Evolutionary conservation across 208 protist genomes (phyloP).

Genomic region (Trypanosomatidae sp.): DNA sequence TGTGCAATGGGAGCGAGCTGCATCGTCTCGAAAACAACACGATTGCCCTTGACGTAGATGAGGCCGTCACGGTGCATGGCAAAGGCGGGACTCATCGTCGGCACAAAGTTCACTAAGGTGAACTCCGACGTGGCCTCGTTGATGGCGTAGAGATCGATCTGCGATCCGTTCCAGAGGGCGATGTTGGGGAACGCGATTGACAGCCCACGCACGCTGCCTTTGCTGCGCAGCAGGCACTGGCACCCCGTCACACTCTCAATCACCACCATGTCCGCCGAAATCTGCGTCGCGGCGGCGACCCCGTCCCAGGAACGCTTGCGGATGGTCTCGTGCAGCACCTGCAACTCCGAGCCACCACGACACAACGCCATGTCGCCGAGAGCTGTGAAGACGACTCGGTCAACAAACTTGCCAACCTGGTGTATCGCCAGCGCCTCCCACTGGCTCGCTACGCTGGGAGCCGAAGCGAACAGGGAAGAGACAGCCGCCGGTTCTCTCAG

Average conservation of each 20-base stretch:
- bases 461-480: conserved; percentile 4
- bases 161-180: conserved; percentile 83
- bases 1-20: conserved; percentile 78
- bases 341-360: conserved; percentile 50
- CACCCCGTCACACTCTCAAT: conserved; percentile 84
- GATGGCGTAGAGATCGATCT: conserved; percentile 90
- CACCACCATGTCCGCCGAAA: conserved; percentile 83
- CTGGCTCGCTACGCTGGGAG: conserved; percentile 30
- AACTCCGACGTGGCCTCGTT: conserved; percentile 80
- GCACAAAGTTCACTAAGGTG: conserved; percentile 69
- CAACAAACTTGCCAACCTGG: conserved; percentile 59
- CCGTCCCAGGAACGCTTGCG: conserved; percentile 85
- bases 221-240: conserved; percentile 81
- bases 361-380: conserved; percentile 62
- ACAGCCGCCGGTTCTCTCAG: background rate
- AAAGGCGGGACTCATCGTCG: conserved; percentile 72
- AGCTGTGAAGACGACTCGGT: conserved; percentile 59
- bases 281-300: conserved; percentile 83
- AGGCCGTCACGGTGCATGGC: conserved; percentile 84
- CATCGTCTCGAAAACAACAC: conserved; percentile 78
- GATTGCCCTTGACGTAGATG: conserved; percentile 81
- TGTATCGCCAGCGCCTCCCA: conserved; percentile 81
- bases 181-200: conserved; percentile 86
- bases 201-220: conserved; percentile 72
- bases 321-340: conserved; percentile 87